Evolutionary conservation across 352 stramenopile species (phyloP), one percentile per base, ranked within the genome.

Genomic region (Globisporangium splendens): DNA sequence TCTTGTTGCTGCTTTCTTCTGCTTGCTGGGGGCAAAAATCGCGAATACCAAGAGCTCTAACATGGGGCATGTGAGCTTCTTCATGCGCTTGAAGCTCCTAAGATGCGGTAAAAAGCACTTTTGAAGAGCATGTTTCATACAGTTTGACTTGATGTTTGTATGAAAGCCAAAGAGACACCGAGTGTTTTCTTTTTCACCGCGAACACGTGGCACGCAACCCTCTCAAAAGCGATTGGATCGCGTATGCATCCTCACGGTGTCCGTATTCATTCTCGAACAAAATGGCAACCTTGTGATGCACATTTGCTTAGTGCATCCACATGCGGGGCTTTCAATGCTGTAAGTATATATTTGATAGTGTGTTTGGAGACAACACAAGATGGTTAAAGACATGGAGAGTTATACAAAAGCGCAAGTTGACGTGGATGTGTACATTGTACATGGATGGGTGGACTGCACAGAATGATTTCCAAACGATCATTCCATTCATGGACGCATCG

Each of bases 141-240:
- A 43, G 0, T 66, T 73, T 66, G 28, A 69, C 63, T 75, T 61
- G 63, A 24, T 52, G 51, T 74, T 54, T 76, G 61, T 78, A 83
- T 68, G 59, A 2, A 35, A 35, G 28, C 2, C 28, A 35, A 35
- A 10, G 3, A 15, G 6, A 17, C 8, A 7, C 17, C 13, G 39
- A n/a, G 50, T 20, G 21, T 21, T 49, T 49, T 62, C n/a, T 35
- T 17, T 21, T 66, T n/a, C 3, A n/a, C 2, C 62, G 70, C 58
- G 60, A 68, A 67, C 61, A 63, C 61, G 65, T 70, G 63, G 63
- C 46, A 33, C 13, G 38, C 28, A 51, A 46, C 57, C 63, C 63
- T 65, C 22, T 56, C 13, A 14, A 65, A 69, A 54, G 15, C 8
- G 58, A 59, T 68, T 51, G 38, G 39, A 44, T 44, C 39, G 3